Conservation (phyloP, 805 yeast species). For the Starmerella khaoyaiensis region DNA sequence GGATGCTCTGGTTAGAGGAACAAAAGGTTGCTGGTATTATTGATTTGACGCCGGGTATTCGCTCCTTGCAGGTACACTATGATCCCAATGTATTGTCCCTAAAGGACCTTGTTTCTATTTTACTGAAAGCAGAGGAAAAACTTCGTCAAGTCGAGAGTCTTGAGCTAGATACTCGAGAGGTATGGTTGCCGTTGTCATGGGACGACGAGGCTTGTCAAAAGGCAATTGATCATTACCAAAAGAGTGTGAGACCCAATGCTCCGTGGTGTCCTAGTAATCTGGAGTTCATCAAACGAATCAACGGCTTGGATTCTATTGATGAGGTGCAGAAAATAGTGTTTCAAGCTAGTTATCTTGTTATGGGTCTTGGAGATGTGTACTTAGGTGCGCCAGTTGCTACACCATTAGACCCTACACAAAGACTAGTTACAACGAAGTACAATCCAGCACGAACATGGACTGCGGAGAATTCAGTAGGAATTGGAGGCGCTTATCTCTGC, state of each 20-base stretch:
- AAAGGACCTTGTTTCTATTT: constrained; percentile 43
- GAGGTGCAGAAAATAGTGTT: constrained; percentile 75
- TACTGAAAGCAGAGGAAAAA: constrained; percentile 44
- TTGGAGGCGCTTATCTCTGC: constrained; percentile 98
- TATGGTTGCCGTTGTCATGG: constrained; percentile 89
- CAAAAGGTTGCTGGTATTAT: constrained; percentile 57
- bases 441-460: constrained; percentile 94
- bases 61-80: constrained; percentile 83
- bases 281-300: constrained; percentile 82
- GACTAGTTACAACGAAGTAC: constrained; percentile 83
- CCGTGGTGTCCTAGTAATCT: constrained; percentile 98
- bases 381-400: constrained; percentile 98
- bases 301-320: constrained; percentile 54
- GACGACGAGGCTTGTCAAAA: constrained; percentile 81
- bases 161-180: constrained; percentile 70
- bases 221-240: constrained; percentile 82
- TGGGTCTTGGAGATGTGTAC: constrained; percentile 94
- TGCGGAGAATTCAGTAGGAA: constrained; percentile 93
- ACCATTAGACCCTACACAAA: constrained; percentile 91
- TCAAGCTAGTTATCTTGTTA: constrained; percentile 76
- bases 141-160: constrained; percentile 45
- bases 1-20: constrained; percentile 57
- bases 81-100: constrained; percentile 55
- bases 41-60: constrained; percentile 95
- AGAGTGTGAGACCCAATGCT: constrained; percentile 82